Percentiles rank a stretch among this genome's conserved stretches.
These are phyloP conservation scores for Pseudogymnoascus sp. DNA, from an alignment of 2,329 filamentous ascomycete genomes.

Conservation along the genomic window DNA sequence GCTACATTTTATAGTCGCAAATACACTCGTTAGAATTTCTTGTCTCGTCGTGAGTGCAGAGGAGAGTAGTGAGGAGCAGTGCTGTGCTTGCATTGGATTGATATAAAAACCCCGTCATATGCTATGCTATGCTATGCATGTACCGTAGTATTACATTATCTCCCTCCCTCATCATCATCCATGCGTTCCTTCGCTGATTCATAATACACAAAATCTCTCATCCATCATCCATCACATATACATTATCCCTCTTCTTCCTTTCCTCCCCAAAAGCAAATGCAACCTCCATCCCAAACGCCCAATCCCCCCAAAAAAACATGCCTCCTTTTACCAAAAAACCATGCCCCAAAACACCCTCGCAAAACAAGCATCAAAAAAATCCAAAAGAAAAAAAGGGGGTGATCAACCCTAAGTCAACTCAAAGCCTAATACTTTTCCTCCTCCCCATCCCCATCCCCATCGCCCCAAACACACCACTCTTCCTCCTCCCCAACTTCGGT, in stretches of 20 bases:
- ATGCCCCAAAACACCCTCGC: not conserved
- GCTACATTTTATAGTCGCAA: too few relatives aligned
- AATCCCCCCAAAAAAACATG: not conserved
- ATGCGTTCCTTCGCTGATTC: not conserved
- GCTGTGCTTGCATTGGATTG: too few relatives aligned
- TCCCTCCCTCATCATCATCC: not conserved
- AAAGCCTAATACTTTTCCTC: conserved; percentile 5
- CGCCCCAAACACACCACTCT: conserved; percentile 2
- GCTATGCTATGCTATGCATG: not conserved
- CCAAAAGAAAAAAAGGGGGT: not conserved
- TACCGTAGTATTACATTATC: not conserved
- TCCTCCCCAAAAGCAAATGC: not conserved
- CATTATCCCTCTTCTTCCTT: not conserved
- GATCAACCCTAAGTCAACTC: not conserved
- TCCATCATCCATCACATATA: not conserved
- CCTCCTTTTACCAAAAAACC: not conserved
- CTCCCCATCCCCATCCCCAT: conserved; percentile 1
- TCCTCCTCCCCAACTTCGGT: not conserved
- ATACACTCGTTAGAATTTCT: too few relatives aligned
- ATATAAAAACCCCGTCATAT: not conserved
- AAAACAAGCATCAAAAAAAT: not conserved
- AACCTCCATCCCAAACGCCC: not conserved
- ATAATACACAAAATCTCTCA: not conserved
- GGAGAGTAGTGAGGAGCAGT: too few relatives aligned
- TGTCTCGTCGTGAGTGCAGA: too few relatives aligned